Base-by-base conservation (phyloP, 257 asterid species). In the Nicotiana attenuata region DNA sequence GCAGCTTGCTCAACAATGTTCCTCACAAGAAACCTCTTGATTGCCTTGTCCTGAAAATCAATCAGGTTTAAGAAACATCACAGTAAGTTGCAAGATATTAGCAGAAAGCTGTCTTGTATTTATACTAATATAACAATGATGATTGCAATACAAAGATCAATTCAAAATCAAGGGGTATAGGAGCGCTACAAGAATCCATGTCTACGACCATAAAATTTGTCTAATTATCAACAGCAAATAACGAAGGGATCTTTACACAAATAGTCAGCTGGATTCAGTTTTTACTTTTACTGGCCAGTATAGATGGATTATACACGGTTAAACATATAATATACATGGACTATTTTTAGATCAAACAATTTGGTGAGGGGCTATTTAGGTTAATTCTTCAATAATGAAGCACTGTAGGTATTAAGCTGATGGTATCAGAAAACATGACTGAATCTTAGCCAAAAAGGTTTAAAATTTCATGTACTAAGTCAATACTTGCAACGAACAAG, bases 1-100 rank as follows among this genome's bases (percentile, higher is more conserved):
- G 93, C 95, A 76, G 93, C 95, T 88, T 91, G 95, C 85, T 91
- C 95, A 26, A 91, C 93, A 3, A 91, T 91, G 91, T 91, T 91
- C 50, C 93, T 90, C 69, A 91, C 95, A 22, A 87, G 82, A 75
- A 91, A 91, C 75, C 95, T 86, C 91, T 91, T 91, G 85, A 91
- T 91, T 22, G 95, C 92, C 81, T 91, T 91, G 87, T 91, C 96
- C 96, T 91, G 59, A 28, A 80, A 47, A 24, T 0, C 14, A 45
- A n/a, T 7, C 24, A 3, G 9, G 35, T 22, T 16, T 11, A 22
- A 45, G 10, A 24, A 20, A 73, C 22, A 45, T 73, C 9, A 19
- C 10, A 47, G 14, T 5, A 24, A 24, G 2, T 22, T 47, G 16
- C 14, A 24, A 24, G 45, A 14, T 73, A 73, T 22, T 24, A 14